A percentile compares a stretch with the other conserved stretches of the same genome.
Evolutionary conservation across 2,329 filamentous ascomycete species (phyloP).

Genomic region (Apiospora malaysiana): DNA sequence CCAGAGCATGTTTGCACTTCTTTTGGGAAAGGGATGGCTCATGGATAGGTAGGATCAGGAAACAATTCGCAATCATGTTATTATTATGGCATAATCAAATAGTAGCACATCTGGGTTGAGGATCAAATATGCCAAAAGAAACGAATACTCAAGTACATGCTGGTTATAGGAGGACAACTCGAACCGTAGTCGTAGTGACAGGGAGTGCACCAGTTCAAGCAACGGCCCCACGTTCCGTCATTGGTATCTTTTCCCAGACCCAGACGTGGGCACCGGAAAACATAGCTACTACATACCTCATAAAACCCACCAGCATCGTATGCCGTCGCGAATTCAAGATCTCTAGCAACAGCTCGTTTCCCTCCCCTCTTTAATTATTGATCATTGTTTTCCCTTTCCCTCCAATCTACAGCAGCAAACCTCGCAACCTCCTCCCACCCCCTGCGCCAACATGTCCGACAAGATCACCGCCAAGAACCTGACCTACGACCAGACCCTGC

Average conservation of each 20-base stretch:
- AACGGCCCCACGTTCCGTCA: constrained; percentile 1
- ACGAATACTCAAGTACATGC: not conserved
- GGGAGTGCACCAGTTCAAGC: not conserved
- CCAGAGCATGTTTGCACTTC: not conserved
- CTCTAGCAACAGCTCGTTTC: not conserved
- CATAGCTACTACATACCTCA: too few relatives aligned
- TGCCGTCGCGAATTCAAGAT: not conserved
- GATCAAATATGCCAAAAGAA: too few relatives aligned
- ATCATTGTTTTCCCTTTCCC: not conserved
- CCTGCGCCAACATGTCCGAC: constrained; percentile 43
- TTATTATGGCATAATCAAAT: not conserved
- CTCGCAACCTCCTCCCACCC: not conserved
- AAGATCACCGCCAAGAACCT: constrained; percentile 77
- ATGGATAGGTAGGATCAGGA: too few relatives aligned
- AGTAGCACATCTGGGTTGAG: too few relatives aligned
- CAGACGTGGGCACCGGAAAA: not conserved
- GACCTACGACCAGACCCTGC: constrained; percentile 64
- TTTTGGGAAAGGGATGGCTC: too few relatives aligned
- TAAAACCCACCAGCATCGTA: not conserved
- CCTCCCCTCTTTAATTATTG: too few relatives aligned
- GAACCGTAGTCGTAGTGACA: not conserved
- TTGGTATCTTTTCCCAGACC: not conserved
- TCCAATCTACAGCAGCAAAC: not conserved
- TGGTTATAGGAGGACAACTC: not conserved
- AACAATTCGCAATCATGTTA: too few relatives aligned